Evolutionary conservation across 192 early-diverging fungal species (phyloP), one percentile per base, ranked within the genome.

Genomic region (Linnemannia zychae): DNA sequence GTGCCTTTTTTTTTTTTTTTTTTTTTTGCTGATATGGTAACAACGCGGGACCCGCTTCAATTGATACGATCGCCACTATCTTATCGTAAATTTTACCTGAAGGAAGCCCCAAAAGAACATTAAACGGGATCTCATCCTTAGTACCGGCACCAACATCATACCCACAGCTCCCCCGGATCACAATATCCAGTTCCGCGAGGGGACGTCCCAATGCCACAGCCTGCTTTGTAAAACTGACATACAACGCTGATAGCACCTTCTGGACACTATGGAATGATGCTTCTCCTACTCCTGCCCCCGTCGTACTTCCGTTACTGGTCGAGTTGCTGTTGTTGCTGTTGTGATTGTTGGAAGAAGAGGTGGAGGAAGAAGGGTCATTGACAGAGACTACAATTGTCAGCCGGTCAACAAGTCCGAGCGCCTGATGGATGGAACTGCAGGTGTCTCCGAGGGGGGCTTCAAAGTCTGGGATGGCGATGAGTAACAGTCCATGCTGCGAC

Each of bases 141-240:
- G 28, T 66, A 9, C 76, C 81, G 6, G 88, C 65, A 71, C 67
- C 84, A 63, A 94, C 72, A 63, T 89, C 84, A 79, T 94, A 93
- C 3, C 93, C 94, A 82, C 93, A 94, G 67, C 86, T 84, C 15
- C 89, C 89, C 7, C 88, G 81, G 65, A 95, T 90, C 18, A 95
- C 78, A 24, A 95, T 89, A 84, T 90, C 84, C 33, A 92, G 80
- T 47, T 91, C 80, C 47, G 93, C 78, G 44, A 95, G 78, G 0
- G 88, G 91, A 24, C 88, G 70, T 0, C 75, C 72, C 28, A 72
- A 18, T 2, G 86, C 88, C 52, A 88, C 79, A 17, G 92, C 84
- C n/a, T 69, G 77, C 74, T 90, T 84, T 15, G 89, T 57, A 22
- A 91, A 91, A 20, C 78, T 81, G 5, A 91, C 86, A 75, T 95